Percentiles rank a stretch among this genome's conserved stretches.
These are phyloP conservation scores for Martiniozyma abietophila DNA, from an alignment of 805 yeast genomes.

Conservation along the genomic window DNA sequence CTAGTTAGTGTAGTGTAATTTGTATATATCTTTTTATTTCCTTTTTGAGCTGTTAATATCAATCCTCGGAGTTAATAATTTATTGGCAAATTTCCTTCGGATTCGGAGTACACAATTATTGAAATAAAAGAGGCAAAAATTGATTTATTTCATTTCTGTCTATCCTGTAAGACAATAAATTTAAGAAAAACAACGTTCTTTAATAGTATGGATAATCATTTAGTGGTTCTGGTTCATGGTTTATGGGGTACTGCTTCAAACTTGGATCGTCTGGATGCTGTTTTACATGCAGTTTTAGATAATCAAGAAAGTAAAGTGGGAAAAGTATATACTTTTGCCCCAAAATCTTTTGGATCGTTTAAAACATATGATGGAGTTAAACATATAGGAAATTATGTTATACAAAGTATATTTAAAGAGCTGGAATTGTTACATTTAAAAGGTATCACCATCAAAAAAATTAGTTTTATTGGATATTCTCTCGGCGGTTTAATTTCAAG, in stretches of 20 bases:
- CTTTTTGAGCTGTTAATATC: too few relatives aligned
- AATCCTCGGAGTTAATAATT: too few relatives aligned
- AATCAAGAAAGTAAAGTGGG: slow-evolving; percentile 27
- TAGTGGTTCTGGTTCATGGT: slow-evolving; percentile 73
- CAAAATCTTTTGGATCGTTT: slow-evolving; percentile 54
- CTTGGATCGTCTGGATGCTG: slow-evolving; percentile 37
- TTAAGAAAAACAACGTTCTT: not conserved
- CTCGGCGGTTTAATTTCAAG: slow-evolving; percentile 81
- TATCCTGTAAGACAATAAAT: too few relatives aligned
- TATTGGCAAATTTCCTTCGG: too few relatives aligned
- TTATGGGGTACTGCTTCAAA: slow-evolving; percentile 63
- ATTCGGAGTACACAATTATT: too few relatives aligned
- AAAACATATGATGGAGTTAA: slow-evolving; percentile 82
- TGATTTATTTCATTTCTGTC: too few relatives aligned
- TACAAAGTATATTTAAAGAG: slow-evolving; percentile 51
- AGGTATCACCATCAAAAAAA: slow-evolving; percentile 32
- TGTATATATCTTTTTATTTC: too few relatives aligned
- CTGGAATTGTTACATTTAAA: slow-evolving; percentile 25
- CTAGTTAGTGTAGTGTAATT: too few relatives aligned
- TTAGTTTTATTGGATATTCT: slow-evolving; percentile 81
- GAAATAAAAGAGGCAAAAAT: too few relatives aligned
- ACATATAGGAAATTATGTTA: slow-evolving; percentile 57
- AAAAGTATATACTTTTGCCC: slow-evolving; percentile 36
- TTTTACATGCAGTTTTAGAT: slow-evolving; percentile 30
- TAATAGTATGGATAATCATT: slow-evolving; percentile 30